Conservation (phyloP, 495 filamentous ascomycete species). For the Hypoxylon lenormandii region DNA sequence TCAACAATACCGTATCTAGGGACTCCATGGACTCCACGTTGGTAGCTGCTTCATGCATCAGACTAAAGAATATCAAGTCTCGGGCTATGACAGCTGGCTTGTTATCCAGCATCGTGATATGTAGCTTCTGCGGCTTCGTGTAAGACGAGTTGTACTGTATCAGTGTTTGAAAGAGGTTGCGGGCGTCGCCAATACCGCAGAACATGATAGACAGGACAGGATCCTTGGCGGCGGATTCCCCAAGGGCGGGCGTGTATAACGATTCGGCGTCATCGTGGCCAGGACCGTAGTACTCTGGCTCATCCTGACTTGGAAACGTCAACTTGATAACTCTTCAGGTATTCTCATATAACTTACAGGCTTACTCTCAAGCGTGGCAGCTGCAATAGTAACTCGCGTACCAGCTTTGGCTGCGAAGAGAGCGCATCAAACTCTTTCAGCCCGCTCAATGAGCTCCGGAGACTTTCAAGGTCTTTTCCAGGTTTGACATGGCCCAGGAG, state of each 20-base stretch:
- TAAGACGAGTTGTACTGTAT: slow-evolving; percentile 17
- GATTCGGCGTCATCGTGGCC: slow-evolving; percentile 47
- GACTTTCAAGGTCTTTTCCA: slow-evolving; percentile 1
- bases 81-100: slow-evolving; percentile 51
- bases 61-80: slow-evolving; percentile 44
- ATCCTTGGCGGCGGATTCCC: slow-evolving; percentile 17
- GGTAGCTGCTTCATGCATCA: slow-evolving; percentile 29
- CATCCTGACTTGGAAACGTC: slow-evolving; percentile 26
- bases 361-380: slow-evolving; percentile 42
- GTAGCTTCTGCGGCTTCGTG: slow-evolving; percentile 41
- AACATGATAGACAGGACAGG: slow-evolving; percentile 50
- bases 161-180: slow-evolving; percentile 52
- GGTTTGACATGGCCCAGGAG: slow-evolving; percentile 29
- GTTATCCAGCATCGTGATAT: slow-evolving; percentile 51
- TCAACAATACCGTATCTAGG: slow-evolving; percentile 16
- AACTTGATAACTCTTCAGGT: slow-evolving; percentile 1
- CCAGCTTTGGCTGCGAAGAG: neutral
- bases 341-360: slow-evolving; percentile 32
- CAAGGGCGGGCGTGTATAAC: slow-evolving; percentile 41
- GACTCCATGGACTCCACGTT: slow-evolving; percentile 13
- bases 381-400: slow-evolving; percentile 36
- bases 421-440: neutral
- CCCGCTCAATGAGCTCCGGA: slow-evolving; percentile 11
- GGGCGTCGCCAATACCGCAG: slow-evolving; percentile 52
- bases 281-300: slow-evolving; percentile 41